Evolutionary conservation across 2,329 filamentous ascomycete species (phyloP).

Genomic region (Dactylellina haptotyla): DNA sequence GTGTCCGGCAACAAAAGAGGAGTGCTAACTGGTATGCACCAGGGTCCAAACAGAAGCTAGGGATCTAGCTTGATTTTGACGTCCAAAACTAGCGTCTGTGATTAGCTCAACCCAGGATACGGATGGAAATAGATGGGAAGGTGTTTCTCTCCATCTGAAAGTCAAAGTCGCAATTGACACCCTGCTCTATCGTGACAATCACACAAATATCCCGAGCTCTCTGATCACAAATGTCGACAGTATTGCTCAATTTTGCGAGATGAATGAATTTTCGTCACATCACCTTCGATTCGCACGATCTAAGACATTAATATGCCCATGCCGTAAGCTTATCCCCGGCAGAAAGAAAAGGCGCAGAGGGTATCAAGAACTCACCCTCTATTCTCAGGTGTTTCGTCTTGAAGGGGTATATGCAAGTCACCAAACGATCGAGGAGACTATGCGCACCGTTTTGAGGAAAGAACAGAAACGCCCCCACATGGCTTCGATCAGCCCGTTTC

Average conservation of each 20-base stretch:
- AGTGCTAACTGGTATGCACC: too few relatives aligned
- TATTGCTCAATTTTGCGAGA: constrained; percentile 9
- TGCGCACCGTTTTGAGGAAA: too few relatives aligned
- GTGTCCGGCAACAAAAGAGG: constrained; percentile 6
- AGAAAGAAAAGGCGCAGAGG: constrained; percentile 28
- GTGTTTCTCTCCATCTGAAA: not conserved
- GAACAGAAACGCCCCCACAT: constrained; percentile 21
- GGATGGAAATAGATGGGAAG: constrained; percentile 11
- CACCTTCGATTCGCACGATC: constrained; percentile 32
- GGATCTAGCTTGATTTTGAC: constrained; percentile 3
- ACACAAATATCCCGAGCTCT: constrained; percentile 39
- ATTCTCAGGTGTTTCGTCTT: not conserved
- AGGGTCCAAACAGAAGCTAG: not conserved
- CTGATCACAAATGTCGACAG: constrained; percentile 44
- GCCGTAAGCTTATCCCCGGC: constrained; percentile 31
- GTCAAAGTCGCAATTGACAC: constrained; percentile 47
- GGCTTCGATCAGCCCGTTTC: constrained; percentile 3
- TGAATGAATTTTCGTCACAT: constrained; percentile 34
- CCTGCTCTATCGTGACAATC: constrained; percentile 51
- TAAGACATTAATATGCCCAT: constrained; percentile 17
- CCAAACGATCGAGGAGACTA: constrained; percentile 9
- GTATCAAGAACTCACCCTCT: not conserved
- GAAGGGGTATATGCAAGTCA: constrained; percentile 41
- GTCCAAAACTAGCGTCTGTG: constrained; percentile 17
- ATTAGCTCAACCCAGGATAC: constrained; percentile 29